Base-by-base conservation (phyloP, 441 rosid genomes). In the Hura crepitans region DNA sequence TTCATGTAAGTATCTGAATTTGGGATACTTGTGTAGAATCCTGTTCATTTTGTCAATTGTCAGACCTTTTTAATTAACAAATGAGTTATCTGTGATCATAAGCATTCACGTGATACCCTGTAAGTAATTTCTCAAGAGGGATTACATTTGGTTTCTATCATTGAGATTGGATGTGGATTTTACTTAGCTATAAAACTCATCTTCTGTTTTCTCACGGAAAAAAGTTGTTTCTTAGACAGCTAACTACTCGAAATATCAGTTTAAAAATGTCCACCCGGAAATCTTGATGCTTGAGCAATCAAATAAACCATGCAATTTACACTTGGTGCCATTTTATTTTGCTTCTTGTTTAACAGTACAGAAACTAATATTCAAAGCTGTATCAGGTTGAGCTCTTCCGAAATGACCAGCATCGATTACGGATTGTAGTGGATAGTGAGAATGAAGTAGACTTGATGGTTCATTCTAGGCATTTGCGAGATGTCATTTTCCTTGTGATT, bases 381-480 rank as follows among this genome's bases (percentile, higher is more conserved):
- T 78, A 12, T 15, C 87, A 95, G 99, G 97, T 92, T 75, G 97
- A 85, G 77, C 78, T 82, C 69, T 90, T 89, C 75, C 90, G 96
- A 50, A 92, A 81, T 71, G 97, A 92, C 70, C 97, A 90, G 70
- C 91, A 87, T 71, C 82, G 90, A 69, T 83, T 92, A 23, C 80
- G 87, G 86, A 83, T 95, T 59, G 99, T 92, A 51, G 97, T 92
- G 78, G 94, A 90, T 76, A 81, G 97, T 54, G 97, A 94, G 76
- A 84, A 82, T 62, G 97, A 86, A 81, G 92, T 84, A 54, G 96
- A 90, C 72, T 74, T 94, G 82, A 77, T 90, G 82, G 96, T 94
- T 63, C 90, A 85, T 65, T 92, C 99, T 18, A 85, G 91, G 66
- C 92, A 94, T 76, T 72, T 84, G 71, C 79, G 97, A 0, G 97